Conservation (phyloP, 371 early-diverging fungal species). For the Conidiobolus coronatus region DNA sequence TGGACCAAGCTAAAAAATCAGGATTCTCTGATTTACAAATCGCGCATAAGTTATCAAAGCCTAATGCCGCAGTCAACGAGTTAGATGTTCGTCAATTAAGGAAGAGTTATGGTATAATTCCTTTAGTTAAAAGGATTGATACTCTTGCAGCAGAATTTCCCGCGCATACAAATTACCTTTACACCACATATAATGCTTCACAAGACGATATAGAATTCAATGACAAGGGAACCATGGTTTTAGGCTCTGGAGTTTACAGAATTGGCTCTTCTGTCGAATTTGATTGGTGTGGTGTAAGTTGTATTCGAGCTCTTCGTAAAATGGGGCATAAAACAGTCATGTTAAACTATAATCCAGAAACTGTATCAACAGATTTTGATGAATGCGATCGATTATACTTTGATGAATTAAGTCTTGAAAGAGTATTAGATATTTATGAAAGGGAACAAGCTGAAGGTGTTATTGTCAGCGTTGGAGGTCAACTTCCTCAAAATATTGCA, state of each 20-base stretch:
- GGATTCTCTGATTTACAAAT: slow-evolving; percentile 81
- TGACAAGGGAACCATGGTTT: slow-evolving; percentile 77
- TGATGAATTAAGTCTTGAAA: slow-evolving; percentile 72
- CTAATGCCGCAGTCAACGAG: slow-evolving; percentile 11
- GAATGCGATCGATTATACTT: slow-evolving; percentile 89
- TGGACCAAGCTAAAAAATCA: slow-evolving; percentile 49
- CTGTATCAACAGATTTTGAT: slow-evolving; percentile 87
- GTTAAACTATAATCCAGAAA: slow-evolving; percentile 96
- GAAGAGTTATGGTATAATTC: slow-evolving; percentile 38
- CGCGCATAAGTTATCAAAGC: slow-evolving; percentile 26
- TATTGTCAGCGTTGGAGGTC: slow-evolving; percentile 83
- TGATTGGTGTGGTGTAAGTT: slow-evolving; percentile 90
- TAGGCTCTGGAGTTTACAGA: slow-evolving; percentile 91
- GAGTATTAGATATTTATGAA: slow-evolving; percentile 83
- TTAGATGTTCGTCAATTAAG: slow-evolving; percentile 22
- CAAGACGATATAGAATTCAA: slow-evolving; percentile 61
- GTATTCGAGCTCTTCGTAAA: slow-evolving; percentile 65
- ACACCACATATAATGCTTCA: slow-evolving; percentile 76
- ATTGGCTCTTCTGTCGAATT: slow-evolving; percentile 93
- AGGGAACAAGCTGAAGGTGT: slow-evolving; percentile 57
- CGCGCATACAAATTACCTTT: slow-evolving; percentile 75
- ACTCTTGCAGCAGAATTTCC: slow-evolving; percentile 88
- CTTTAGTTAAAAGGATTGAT: slow-evolving; percentile 75
- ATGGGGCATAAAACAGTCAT: slow-evolving; percentile 67
- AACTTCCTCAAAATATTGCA: slow-evolving; percentile 92